These are phyloP conservation scores for Yamadazyma phyllophila DNA, from an alignment of 805 yeast genomes.

Conservation along the genomic window DNA sequence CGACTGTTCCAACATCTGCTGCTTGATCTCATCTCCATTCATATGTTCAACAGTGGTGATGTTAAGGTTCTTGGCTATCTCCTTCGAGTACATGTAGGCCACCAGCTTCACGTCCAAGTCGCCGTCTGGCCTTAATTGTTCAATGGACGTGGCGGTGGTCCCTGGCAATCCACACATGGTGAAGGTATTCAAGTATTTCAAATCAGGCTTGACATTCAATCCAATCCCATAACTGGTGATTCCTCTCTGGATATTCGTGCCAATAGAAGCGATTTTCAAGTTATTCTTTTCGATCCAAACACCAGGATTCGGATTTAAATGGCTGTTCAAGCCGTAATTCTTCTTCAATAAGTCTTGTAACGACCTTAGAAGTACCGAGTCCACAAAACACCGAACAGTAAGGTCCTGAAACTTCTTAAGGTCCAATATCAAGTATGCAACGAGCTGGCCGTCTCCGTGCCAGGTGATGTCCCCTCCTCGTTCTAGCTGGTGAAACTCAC, in stretches of 20 bases:
- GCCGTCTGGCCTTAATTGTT: conserved; percentile 16
- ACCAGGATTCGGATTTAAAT: conserved; percentile 73
- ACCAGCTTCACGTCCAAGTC: conserved; percentile 21
- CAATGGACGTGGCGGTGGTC: conserved; percentile 39
- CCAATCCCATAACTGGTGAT: conserved; percentile 90
- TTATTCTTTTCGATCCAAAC: conserved; percentile 67
- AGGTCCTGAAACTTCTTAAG: conserved; percentile 56
- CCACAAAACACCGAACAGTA: conserved; percentile 64
- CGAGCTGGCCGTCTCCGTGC: conserved; percentile 95
- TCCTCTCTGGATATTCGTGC: conserved; percentile 79
- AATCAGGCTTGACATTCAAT: conserved; percentile 72
- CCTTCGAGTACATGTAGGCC: conserved; percentile 34
- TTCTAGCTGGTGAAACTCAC: conserved; percentile 69
- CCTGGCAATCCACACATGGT: conserved; percentile 84
- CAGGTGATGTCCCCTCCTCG: conserved; percentile 97
- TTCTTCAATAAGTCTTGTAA: conserved; percentile 47
- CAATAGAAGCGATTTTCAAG: conserved; percentile 81
- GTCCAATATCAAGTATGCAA: conserved; percentile 72
- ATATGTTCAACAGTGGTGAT: conserved; percentile 35
- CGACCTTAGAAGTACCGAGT: conserved; percentile 55
- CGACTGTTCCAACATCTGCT: neutral
- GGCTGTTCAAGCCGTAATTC: conserved; percentile 42
- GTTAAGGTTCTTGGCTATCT: conserved; percentile 33
- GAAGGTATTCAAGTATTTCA: conserved; percentile 64
- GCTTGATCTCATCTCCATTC: conserved; percentile 27